These are phyloP conservation scores for Pythium aristosporum DNA, from an alignment of 352 stramenopile species.

Conservation along the genomic window DNA sequence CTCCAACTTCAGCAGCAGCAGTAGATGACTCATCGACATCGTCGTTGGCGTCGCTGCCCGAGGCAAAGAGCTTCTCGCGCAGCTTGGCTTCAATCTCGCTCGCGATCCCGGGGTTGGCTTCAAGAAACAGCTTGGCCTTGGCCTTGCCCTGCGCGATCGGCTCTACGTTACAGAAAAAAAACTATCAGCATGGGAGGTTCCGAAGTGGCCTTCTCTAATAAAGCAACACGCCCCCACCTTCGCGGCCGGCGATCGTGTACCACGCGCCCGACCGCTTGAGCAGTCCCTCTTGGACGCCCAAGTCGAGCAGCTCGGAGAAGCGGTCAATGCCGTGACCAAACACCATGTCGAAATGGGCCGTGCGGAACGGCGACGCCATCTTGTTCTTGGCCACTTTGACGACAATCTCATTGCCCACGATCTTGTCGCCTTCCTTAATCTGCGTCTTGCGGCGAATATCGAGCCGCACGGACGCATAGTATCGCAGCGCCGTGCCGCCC, in stretches of 20 bases:
- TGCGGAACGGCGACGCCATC: constrained; percentile 95
- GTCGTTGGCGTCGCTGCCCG: constrained; percentile 14
- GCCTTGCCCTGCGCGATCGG: constrained; percentile 82
- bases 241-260: constrained; percentile 64
- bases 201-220: not conserved
- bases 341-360: constrained; percentile 96
- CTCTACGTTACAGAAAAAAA: constrained; percentile 34
- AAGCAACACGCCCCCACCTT: constrained; percentile 37
- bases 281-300: constrained; percentile 70
- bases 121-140: constrained; percentile 81
- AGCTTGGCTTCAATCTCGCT: constrained; percentile 72
- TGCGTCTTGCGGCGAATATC: constrained; percentile 94
- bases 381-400: constrained; percentile 99
- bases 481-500: constrained; percentile 83
- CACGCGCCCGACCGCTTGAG: constrained; percentile 81
- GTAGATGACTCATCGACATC: not conserved
- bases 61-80: constrained; percentile 58
- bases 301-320: constrained; percentile 78
- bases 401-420: constrained; percentile 96
- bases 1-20: constrained; percentile 1
- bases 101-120: constrained; percentile 72
- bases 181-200: not conserved
- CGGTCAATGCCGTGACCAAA: constrained; percentile 96
- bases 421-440: constrained; percentile 89
- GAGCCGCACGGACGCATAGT: constrained; percentile 91